Conservation (phyloP, 2,329 filamentous ascomycete genomes). For the Diplocarpon rosae region DNA sequence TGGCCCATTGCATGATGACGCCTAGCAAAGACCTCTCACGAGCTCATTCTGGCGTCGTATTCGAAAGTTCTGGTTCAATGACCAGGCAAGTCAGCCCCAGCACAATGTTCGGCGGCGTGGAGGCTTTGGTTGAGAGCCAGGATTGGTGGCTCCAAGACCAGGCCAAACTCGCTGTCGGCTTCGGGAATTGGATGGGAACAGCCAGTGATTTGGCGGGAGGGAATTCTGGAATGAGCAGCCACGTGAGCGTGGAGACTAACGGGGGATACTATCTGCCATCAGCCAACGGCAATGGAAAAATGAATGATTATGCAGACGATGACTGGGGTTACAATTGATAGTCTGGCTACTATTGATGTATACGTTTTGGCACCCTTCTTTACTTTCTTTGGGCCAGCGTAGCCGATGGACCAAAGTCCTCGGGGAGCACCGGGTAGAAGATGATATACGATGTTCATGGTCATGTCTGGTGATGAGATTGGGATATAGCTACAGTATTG, state of each 20-base stretch:
- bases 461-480: too few species aligned
- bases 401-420: too few species aligned
- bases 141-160: constrained; percentile 57
- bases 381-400: too few species aligned
- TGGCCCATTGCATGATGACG: constrained; percentile 6
- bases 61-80: constrained; percentile 10
- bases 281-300: not conserved
- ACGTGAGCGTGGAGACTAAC: not conserved
- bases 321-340: not conserved
- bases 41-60: constrained; percentile 11
- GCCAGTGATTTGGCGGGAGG: constrained; percentile 5
- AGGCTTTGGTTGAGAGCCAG: constrained; percentile 51
- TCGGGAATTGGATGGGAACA: constrained; percentile 45
- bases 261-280: constrained; percentile 8
- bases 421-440: too few species aligned
- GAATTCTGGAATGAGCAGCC: not conserved
- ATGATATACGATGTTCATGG: too few species aligned
- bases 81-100: constrained; percentile 32
- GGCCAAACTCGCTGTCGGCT: constrained; percentile 45
- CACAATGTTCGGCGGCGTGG: constrained; percentile 47
- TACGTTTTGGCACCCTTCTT: too few species aligned
- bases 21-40: constrained; percentile 11
- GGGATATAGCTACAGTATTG: too few species aligned
- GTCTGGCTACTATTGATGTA: too few species aligned
- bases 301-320: constrained; percentile 1